These are phyloP conservation scores for Henckelia pumila DNA, from an alignment of 257 asterid species.

Conservation along the genomic window DNA sequence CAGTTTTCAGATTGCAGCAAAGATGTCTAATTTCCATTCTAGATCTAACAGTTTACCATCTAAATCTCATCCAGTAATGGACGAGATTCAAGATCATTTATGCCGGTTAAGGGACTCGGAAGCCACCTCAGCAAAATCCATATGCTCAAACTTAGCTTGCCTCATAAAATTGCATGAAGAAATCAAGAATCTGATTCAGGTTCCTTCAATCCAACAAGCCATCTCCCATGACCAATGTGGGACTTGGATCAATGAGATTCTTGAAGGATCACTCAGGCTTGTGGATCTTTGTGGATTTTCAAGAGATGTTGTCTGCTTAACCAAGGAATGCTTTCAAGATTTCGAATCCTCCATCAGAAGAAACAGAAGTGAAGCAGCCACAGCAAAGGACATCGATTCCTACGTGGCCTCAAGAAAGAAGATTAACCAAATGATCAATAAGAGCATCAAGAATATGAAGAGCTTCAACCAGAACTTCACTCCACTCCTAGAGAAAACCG, in stretches of 20 bases:
- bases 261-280: constrained; percentile 34
- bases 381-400: constrained; percentile 15
- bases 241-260: constrained; percentile 25
- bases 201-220: constrained; percentile 32
- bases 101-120: constrained; percentile 27
- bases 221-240: constrained; percentile 10
- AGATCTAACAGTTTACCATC: constrained; percentile 38
- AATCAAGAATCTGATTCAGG: constrained; percentile 30
- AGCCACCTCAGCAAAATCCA: constrained; percentile 19
- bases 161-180: constrained; percentile 32
- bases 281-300: constrained; percentile 32
- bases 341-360: constrained; percentile 37
- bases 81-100: constrained; percentile 23
- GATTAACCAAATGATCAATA: constrained; percentile 17
- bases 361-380: constrained; percentile 23
- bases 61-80: constrained; percentile 31
- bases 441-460: constrained; percentile 21
- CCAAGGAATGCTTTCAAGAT: constrained; percentile 29
- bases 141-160: constrained; percentile 29
- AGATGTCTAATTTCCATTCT: constrained; percentile 26
- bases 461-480: not conserved
- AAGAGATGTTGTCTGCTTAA: constrained; percentile 19
- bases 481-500: not conserved
- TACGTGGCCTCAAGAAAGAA: constrained; percentile 27
- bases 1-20: constrained; percentile 25